These are phyloP conservation scores for Neobulgaria alba DNA, from an alignment of 2,329 filamentous ascomycete genomes.

Conservation along the genomic window DNA sequence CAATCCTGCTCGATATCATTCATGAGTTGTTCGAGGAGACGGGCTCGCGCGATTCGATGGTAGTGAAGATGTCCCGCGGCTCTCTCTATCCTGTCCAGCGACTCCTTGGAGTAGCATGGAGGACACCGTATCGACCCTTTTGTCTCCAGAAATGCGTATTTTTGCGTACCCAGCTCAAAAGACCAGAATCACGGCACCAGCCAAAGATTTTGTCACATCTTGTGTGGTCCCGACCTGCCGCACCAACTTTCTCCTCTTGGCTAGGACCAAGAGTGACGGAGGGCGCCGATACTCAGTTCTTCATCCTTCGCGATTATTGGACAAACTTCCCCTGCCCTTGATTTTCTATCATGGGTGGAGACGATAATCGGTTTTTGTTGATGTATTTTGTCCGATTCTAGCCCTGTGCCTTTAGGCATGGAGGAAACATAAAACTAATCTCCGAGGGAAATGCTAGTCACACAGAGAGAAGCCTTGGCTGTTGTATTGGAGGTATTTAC, in stretches of 20 bases:
- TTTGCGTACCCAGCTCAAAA: slow-evolving; percentile 32
- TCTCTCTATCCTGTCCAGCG: slow-evolving; percentile 30
- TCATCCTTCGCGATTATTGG: slow-evolving; percentile 20
- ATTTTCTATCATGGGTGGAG: slow-evolving; percentile 37
- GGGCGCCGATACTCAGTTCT: slow-evolving; percentile 27
- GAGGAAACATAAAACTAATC: slow-evolving; percentile 94
- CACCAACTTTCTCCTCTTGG: slow-evolving; percentile 54
- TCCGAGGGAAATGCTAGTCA: slow-evolving; percentile 75
- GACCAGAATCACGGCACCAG: slow-evolving; percentile 44
- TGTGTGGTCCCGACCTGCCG: slow-evolving; percentile 51
- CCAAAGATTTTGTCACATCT: slow-evolving; percentile 38
- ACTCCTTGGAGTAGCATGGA: slow-evolving; percentile 20
- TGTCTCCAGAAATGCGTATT: slow-evolving; percentile 22
- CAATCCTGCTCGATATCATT: slow-evolving; percentile 9
- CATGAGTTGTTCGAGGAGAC: slow-evolving; percentile 19
- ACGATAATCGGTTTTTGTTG: slow-evolving; percentile 80
- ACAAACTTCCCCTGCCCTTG: slow-evolving; percentile 26
- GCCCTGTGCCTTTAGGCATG: slow-evolving; percentile 53
- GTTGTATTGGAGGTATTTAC: slow-evolving; percentile 19
- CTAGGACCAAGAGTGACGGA: slow-evolving; percentile 24
- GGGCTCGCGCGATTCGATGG: slow-evolving; percentile 17
- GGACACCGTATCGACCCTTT: slow-evolving; percentile 38
- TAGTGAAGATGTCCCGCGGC: slow-evolving; percentile 39
- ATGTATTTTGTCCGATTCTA: slow-evolving; percentile 85
- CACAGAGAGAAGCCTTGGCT: slow-evolving; percentile 57